Conservation (phyloP, 345 rosid genomes). For the Eucalyptus shirleyi region DNA sequence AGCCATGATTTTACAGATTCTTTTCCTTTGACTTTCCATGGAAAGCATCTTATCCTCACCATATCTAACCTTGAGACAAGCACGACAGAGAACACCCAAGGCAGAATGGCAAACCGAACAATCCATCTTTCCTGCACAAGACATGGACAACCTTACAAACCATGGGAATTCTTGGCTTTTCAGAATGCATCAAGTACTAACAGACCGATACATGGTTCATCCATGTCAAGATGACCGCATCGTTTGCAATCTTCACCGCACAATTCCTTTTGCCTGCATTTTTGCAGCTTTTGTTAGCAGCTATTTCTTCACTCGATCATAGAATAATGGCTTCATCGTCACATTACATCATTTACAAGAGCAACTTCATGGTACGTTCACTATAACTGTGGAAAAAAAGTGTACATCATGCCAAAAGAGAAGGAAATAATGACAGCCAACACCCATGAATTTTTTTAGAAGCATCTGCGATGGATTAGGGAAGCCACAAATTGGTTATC, state of each 20-base stretch:
- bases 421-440: background rate
- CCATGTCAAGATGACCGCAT: slow-evolving; percentile 11
- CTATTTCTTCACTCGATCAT: background rate
- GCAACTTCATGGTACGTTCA: background rate
- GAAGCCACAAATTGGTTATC: background rate
- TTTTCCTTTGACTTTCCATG: background rate
- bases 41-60: slow-evolving; percentile 20
- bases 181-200: background rate
- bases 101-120: slow-evolving; percentile 27
- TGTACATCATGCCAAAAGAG: background rate
- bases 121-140: slow-evolving; percentile 24
- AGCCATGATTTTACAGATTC: background rate
- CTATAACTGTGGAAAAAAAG: background rate
- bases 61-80: slow-evolving; percentile 24
- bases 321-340: background rate
- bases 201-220: slow-evolving; percentile 22
- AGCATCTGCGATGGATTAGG: background rate
- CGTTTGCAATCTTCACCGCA: slow-evolving; percentile 27
- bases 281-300: background rate
- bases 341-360: background rate
- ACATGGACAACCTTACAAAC: background rate
- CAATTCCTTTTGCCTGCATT: slow-evolving; percentile 23
- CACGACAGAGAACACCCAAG: slow-evolving; percentile 21
- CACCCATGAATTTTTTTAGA: background rate
- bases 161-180: background rate